Evolutionary conservation across 352 stramenopile genomes (phyloP), one percentile per base, ranked within the genome.

Genomic region (Plasmopara halstedii): DNA sequence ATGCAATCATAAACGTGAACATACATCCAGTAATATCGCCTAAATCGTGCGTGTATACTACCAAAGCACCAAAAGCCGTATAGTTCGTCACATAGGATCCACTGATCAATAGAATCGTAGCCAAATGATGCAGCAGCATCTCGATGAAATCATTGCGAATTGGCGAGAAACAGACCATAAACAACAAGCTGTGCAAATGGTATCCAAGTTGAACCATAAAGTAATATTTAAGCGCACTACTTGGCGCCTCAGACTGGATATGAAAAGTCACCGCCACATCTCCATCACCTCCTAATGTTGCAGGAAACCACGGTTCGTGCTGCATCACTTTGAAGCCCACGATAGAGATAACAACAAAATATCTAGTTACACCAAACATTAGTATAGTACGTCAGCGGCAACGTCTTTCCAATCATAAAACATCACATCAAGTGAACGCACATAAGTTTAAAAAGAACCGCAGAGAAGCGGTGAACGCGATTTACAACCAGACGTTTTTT

Each of bases 391-490:
- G 32, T 42, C 23, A 46, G 21, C 18, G n/a, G 11, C 35, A 5
- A 18, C 10, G 6, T 43, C 14, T 20, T 3, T 9, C 20, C 23
- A 23, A 13, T 36, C 27, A 40, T 40, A 36, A 8, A 39, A 50
- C 41, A 17, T 32, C n/a, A 26, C 23, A 21, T 18, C 19, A 46
- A 45, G 33, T 42, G 13, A 20, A 64, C 67, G 43, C 21, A 82
- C 69, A 78, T 48, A 27, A 86, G 62, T 51, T 86, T 86, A 58
- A 86, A 86, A 15, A 84, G 39, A 42, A 86, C 71, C 20, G 69
- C 79, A 8, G 71, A 55, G 46, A 86, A 86, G 47, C 74, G 74
- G 47, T 83, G 64, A 23, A 86, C 60, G 46, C 71, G 74, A 46
- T 76, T 64, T 26, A 71, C 58, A 18, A 63, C 60, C 29, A 56